These are phyloP conservation scores for Aspergillus phoenicis DNA, from an alignment of 2,329 filamentous ascomycete species.

Conservation along the genomic window DNA sequence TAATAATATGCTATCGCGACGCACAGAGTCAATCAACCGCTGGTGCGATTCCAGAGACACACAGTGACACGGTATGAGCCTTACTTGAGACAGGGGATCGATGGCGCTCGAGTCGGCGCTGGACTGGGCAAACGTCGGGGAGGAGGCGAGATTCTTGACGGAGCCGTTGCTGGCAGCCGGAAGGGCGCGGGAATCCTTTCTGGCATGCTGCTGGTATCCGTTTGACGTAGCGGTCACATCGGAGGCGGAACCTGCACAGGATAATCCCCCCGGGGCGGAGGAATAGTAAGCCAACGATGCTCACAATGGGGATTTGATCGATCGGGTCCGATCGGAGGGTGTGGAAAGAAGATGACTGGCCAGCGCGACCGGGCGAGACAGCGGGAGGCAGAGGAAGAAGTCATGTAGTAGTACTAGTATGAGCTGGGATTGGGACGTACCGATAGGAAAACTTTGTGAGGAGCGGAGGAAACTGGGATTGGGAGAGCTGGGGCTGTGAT, in stretches of 20 bases:
- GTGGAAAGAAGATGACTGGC: neutral
- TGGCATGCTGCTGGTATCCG: constrained; percentile 32
- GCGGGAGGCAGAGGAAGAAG: constrained; percentile 1
- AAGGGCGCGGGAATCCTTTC: constrained; percentile 25
- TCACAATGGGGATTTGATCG: too few relatives aligned
- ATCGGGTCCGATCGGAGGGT: too few relatives aligned
- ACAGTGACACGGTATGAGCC: constrained; percentile 8
- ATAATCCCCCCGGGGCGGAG: constrained; percentile 7
- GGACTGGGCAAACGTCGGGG: constrained; percentile 29
- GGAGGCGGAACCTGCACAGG: constrained; percentile 30
- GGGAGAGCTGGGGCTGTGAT: constrained; percentile 15
- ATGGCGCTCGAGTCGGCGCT: constrained; percentile 52
- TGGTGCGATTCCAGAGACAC: constrained; percentile 3
- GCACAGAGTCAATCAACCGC: constrained; percentile 15
- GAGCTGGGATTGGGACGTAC: constrained; percentile 25
- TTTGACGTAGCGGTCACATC: constrained; percentile 36
- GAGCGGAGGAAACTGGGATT: constrained; percentile 19
- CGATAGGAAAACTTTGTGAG: constrained; percentile 28
- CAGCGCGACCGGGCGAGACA: neutral
- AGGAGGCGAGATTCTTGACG: constrained; percentile 29
- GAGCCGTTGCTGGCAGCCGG: constrained; percentile 23
- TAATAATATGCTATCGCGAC: constrained; percentile 59
- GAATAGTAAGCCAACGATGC: constrained; percentile 6
- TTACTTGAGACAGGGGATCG: constrained; percentile 69
- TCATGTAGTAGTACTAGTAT: constrained; percentile 1